phyloP scores from a whole-genome alignment of 257 asterid genomes.

The Nicotiana undulata region DNA sequence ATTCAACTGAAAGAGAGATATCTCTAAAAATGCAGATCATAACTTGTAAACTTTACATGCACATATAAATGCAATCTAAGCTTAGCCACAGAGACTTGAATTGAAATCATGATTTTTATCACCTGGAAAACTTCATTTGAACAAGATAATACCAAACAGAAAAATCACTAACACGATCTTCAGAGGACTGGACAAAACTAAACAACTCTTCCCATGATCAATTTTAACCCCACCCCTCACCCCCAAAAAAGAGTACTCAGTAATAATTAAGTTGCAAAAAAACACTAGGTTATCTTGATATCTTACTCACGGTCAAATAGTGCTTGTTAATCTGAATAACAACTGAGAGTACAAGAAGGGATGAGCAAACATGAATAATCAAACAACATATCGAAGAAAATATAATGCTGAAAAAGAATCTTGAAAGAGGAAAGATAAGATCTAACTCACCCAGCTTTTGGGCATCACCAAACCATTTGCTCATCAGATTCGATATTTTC shows the following conservation, averaged over 20 bases:
- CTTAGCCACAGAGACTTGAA: background rate
- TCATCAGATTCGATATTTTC: constrained; percentile 80
- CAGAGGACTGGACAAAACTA: background rate
- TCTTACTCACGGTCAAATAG: background rate
- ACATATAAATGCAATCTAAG: background rate
- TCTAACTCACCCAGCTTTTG: constrained; percentile 70
- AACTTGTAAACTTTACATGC: background rate
- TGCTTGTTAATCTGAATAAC: background rate
- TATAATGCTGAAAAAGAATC: background rate
- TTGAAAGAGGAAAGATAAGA: background rate
- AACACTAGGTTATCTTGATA: background rate
- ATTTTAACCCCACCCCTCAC: background rate
- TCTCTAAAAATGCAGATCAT: background rate
- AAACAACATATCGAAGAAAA: background rate
- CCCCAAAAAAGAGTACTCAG: background rate
- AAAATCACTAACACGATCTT: background rate
- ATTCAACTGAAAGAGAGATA: background rate
- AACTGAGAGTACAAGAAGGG: background rate
- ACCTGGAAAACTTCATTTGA: background rate
- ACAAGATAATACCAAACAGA: background rate
- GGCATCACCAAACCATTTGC: constrained; percentile 99
- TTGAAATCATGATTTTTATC: background rate
- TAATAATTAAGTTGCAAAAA: background rate
- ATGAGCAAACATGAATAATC: background rate
- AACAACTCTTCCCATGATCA: background rate